These are phyloP conservation scores for Cytospora mali DNA, from an alignment of 2,329 filamentous ascomycete species.

Conservation along the genomic window DNA sequence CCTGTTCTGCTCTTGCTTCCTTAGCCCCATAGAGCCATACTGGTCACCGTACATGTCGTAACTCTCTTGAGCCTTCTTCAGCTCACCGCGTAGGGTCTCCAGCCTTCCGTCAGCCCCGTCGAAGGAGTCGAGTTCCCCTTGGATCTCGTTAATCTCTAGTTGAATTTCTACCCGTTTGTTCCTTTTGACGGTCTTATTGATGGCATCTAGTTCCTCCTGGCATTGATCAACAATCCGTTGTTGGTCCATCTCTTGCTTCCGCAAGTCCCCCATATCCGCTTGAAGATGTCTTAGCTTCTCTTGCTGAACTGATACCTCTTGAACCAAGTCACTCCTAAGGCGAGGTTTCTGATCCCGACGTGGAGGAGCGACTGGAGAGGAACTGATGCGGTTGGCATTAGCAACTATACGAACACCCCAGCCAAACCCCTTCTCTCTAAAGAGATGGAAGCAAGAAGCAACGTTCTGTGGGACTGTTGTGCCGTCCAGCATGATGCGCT, in stretches of 20 bases:
- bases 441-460: conserved; percentile 69
- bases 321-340: conserved; percentile 73
- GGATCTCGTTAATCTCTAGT: conserved; percentile 54
- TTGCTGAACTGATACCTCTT: conserved; percentile 41
- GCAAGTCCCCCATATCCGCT: conserved; percentile 55
- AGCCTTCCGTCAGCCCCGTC: conserved; percentile 71
- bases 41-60: conserved; percentile 55
- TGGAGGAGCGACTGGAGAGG: conserved; percentile 45
- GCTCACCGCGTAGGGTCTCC: conserved; percentile 57
- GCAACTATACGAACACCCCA: conserved; percentile 61
- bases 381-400: conserved; percentile 40
- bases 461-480: conserved; percentile 68
- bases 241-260: conserved; percentile 50
- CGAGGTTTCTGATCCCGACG: conserved; percentile 57
- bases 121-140: conserved; percentile 65
- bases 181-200: conserved; percentile 44
- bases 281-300: conserved; percentile 57
- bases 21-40: conserved; percentile 54
- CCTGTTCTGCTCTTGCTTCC: conserved; percentile 52
- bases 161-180: conserved; percentile 62
- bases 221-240: conserved; percentile 53
- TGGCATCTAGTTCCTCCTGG: conserved; percentile 50
- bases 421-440: conserved; percentile 57
- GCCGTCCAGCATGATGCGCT: conserved; percentile 67
- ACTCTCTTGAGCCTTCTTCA: conserved; percentile 54